Evolutionary conservation across 1,284 basidiomycete genomes (phyloP), one percentile per base, ranked within the genome.

Genomic region (Coriolopsis trogii): DNA sequence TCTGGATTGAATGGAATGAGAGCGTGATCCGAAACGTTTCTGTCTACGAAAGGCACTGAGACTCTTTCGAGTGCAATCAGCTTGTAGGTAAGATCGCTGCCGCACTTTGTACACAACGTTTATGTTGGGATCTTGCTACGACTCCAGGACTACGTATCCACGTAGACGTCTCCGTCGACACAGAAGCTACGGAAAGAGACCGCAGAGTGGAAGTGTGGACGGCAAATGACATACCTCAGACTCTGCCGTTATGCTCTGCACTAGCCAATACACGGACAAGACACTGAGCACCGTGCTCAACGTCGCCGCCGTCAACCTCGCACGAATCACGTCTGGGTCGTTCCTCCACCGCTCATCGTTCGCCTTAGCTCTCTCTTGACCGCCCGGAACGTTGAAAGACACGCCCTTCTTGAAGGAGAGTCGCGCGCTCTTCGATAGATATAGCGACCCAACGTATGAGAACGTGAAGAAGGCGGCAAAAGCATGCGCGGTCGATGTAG

Each of bases 281-380:
- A 81, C 81, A 62, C 80, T 84, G 2, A 79, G 50, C 1, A 78
- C 30, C 1, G 86, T 87, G 41, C 84, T 84, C 41, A 79, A 34
- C 24, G 73, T 73, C 12, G 83, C 89, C 9, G 84, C 83, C 6
- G 73, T 53, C 30, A 92, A 66, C 38, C 91, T 76, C 4, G 87
- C 84, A 16, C 78, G 77, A 46, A 93, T 90, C 15, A 93, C 87
- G 29, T 78, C 75, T 1, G 89, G 83, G 57, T 91, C 85, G 62
- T 93, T 85, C 58, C 91, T 76, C 77, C 81, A 84, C 28, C 81
- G 75, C 52, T 79, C 78, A 36, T 63, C 62, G 24, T 42, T 34
- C 15, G 56, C 44, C 49, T 58, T 65, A 12, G 20, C 34, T 33
- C 63, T 60, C 43, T 58, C 53, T 38, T 61, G 53, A 31, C 63